Percentiles rank a stretch among this genome's conserved stretches.
Conservation (phyloP, 1,284 basidiomycete genomes). For the Melampsora abietis-canadensis region DNA sequence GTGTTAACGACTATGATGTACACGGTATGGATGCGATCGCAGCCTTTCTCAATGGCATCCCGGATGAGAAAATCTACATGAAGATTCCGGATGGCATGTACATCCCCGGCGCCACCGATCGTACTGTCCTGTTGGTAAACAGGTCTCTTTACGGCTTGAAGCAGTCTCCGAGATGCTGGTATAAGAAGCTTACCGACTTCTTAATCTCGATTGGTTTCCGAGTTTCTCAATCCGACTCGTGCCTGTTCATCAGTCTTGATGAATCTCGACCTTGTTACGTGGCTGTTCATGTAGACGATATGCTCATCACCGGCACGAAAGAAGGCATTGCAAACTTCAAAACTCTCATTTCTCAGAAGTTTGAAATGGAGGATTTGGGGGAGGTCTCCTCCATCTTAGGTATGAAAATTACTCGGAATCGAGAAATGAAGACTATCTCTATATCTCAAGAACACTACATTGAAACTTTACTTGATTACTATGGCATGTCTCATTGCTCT, state of each 20-base stretch:
- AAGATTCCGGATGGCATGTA: neutral
- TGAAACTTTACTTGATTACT: neutral
- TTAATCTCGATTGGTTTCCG: neutral
- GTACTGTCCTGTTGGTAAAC: neutral
- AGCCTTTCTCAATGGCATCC: constrained; percentile 17
- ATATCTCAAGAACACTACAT: constrained; percentile 15
- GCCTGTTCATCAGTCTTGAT: constrained; percentile 2
- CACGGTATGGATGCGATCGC: constrained; percentile 27
- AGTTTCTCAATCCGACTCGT: neutral
- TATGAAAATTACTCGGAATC: constrained; percentile 13
- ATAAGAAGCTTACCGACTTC: neutral
- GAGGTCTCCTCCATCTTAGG: neutral
- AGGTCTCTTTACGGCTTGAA: constrained; percentile 10
- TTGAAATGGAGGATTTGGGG: constrained; percentile 11
- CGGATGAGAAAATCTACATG: constrained; percentile 6
- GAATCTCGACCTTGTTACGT: neutral
- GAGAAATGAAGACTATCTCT: neutral
- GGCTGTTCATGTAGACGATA: constrained; percentile 14
- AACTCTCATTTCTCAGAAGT: neutral
- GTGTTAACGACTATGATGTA: neutral
- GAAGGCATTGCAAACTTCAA: constrained; percentile 9
- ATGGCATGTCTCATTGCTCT: neutral
- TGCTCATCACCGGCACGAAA: constrained; percentile 1
- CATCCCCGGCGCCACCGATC: neutral
- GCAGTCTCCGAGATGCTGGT: constrained; percentile 9